Evolutionary conservation across 2,329 filamentous ascomycete genomes (phyloP), one percentile per base, ranked within the genome.

Genomic region (Clonostachys byssicola): DNA sequence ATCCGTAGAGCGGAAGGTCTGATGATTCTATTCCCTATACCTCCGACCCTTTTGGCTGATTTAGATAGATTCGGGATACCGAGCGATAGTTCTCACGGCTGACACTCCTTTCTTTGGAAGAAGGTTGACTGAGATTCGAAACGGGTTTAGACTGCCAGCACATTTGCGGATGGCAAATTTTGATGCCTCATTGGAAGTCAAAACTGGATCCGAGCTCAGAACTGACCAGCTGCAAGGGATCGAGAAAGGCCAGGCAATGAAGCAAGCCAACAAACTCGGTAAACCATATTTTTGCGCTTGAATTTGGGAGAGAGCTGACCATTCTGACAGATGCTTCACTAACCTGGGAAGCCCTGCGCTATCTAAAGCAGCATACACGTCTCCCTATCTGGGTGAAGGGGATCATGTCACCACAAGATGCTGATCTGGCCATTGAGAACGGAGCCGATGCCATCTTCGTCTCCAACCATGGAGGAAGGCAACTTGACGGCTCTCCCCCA

Each of bases 391-490:
- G 20, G 23, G 53, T 58, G n/a, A 63, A 63, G 46, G 60, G 52
- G 12, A 60, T 65, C n/a, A 54, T 59, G 48, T 60, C 55, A 9
- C 59, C 59, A 13, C 60, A 61, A 16, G 61, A 66, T 48, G 62
- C 58, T 9, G 47, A 53, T 9, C 48, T 55, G 14, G 60, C 61
- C n/a, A 52, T 63, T n/a, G 51, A 57, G 40, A 48, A 60, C 40
- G 61, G 63, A 5, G 55, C 56, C 12, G 52, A 60, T 43, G 60
- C 53, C 9, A 61, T 65, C n/a, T 54, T 61, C 34, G 54, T 66
- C 14, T 63, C 60, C 18, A 46, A 30, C 23, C 23, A 30, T 30
- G 23, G 23, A 3, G 23, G 23, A 10, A 30, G 23, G 10, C 23
- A 30, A n/a, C 38, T 46, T n/a, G 45, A 46, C 17, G 45, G 45